Evolutionary conservation across 257 asterid genomes (phyloP), one percentile per base, ranked within the genome.

Genomic region (Gentiana macrophylla): DNA sequence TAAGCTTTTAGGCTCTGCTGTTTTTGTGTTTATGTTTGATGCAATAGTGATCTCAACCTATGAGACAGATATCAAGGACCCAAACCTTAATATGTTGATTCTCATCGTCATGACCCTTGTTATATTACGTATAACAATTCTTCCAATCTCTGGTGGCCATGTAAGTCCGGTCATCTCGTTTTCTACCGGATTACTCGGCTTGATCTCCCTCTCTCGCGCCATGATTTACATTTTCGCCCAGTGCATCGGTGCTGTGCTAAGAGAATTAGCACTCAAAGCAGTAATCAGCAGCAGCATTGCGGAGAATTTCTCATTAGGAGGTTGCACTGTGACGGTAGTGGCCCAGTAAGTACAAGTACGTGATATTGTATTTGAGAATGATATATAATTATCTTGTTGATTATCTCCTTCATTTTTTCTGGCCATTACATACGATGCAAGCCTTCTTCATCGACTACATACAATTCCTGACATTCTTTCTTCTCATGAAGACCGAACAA

Each of bases 131-230:
- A 69, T 86, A 0, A 94, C 92, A 0, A 84, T 84, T 33, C 79
- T 74, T 55, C 96, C 96, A 0, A 65, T 86, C 37, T 86, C 96
- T 48, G 96, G 96, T 0, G 96, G 92, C 65, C 94, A 84, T 75
- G 76, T 86, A 57, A 84, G 80, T 74, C 96, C 96, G 4, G 73
- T 81, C 46, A 67, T 86, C 80, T 79, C 92, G 65, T 76, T 84
- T 75, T 86, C 96, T 5, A 86, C 94, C 3, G 86, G 77, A 5
- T 51, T 86, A 1, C 89, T 84, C 1, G 96, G 96, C 13, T 60
- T 84, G 1, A 79, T 86, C 61, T 84, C 96, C 56, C 57, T 86
- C 41, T 62, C 86, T 2, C 76, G 86, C 0, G 94, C 91, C 45
- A 6, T 72, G 12, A 47, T 84, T 32, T 86, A 86, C 72, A 76